A percentile compares a stretch with the other conserved stretches of the same genome.
These are phyloP conservation scores for Backusella macrospora DNA, from an alignment of 192 early-diverging fungal species.

Conservation along the genomic window DNA sequence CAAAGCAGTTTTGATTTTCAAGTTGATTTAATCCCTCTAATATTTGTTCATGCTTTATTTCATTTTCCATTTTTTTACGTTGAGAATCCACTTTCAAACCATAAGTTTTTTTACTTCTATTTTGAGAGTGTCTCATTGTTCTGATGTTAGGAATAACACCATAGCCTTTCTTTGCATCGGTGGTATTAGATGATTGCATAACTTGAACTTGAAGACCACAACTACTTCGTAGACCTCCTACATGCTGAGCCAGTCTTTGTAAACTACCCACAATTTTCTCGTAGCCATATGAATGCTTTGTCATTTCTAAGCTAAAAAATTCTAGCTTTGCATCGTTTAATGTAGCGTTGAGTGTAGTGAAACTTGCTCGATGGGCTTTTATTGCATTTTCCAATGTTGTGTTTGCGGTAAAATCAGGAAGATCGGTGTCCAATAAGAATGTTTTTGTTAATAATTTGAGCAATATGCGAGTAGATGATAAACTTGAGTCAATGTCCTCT, in stretches of 20 bases:
- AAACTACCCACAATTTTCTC: slow-evolving; percentile 55
- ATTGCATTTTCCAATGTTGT: slow-evolving; percentile 59
- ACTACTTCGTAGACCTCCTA: slow-evolving; percentile 67
- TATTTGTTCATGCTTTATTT: slow-evolving; percentile 16
- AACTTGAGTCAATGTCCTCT: slow-evolving; percentile 49
- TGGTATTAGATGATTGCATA: slow-evolving; percentile 32
- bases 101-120: neutral
- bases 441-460: slow-evolving; percentile 65
- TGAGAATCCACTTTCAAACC: slow-evolving; percentile 13
- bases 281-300: slow-evolving; percentile 45
- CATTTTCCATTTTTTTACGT: slow-evolving; percentile 21
- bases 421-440: slow-evolving; percentile 57
- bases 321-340: slow-evolving; percentile 59
- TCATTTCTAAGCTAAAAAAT: slow-evolving; percentile 50
- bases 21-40: slow-evolving; percentile 3
- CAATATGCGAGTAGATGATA: slow-evolving; percentile 59
- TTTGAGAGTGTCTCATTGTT: neutral
- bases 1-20: slow-evolving; percentile 33
- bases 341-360: slow-evolving; percentile 55
- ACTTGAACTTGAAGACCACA: slow-evolving; percentile 65
- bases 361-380: slow-evolving; percentile 56
- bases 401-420: slow-evolving; percentile 49
- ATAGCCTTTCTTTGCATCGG: neutral
- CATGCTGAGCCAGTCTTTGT: slow-evolving; percentile 65
- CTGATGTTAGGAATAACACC: neutral